phyloP scores from a whole-genome alignment of 2,329 filamentous ascomycete species.

The Chaetomium strumarium region DNA sequence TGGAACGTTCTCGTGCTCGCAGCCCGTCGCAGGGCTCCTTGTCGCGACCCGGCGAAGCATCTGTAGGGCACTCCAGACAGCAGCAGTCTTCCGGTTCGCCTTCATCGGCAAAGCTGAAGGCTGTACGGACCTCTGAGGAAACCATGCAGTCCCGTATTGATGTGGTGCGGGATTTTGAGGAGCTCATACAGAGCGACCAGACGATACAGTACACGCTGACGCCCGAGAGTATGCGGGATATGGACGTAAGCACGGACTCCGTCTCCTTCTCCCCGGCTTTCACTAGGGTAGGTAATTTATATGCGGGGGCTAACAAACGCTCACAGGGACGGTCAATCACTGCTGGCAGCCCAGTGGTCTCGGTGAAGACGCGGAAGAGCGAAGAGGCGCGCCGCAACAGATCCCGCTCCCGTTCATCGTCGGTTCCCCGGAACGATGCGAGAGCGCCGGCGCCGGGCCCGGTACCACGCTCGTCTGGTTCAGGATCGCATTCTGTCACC shows the following conservation, averaged over 20 bases:
- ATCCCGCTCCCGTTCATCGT: constrained; percentile 45
- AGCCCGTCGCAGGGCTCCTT: constrained; percentile 31
- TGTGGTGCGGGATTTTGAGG: constrained; percentile 65
- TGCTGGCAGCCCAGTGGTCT: constrained; percentile 36
- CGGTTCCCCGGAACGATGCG: constrained; percentile 34
- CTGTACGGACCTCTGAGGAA: constrained; percentile 54
- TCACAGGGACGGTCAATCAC: constrained; percentile 36
- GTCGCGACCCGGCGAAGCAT: constrained; percentile 14
- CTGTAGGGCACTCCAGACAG: constrained; percentile 26
- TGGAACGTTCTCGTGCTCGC: constrained; percentile 31
- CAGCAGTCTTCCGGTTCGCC: constrained; percentile 47
- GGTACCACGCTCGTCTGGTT: constrained; percentile 32
- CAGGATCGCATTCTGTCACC: constrained; percentile 33
- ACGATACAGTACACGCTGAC: constrained; percentile 80
- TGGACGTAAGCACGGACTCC: constrained; percentile 53
- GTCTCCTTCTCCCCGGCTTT: not conserved
- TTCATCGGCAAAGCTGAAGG: constrained; percentile 46
- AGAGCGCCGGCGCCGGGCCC: constrained; percentile 32
- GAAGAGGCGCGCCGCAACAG: constrained; percentile 39
- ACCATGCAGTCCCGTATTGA: constrained; percentile 42
- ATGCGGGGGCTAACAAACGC: constrained; percentile 17
- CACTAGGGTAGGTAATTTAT: not conserved
- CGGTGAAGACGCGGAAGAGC: constrained; percentile 40
- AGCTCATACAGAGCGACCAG: constrained; percentile 74
- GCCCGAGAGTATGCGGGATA: constrained; percentile 70